phyloP scores from a whole-genome alignment of 495 filamentous ascomycete species.

The Penicillium silybi region DNA sequence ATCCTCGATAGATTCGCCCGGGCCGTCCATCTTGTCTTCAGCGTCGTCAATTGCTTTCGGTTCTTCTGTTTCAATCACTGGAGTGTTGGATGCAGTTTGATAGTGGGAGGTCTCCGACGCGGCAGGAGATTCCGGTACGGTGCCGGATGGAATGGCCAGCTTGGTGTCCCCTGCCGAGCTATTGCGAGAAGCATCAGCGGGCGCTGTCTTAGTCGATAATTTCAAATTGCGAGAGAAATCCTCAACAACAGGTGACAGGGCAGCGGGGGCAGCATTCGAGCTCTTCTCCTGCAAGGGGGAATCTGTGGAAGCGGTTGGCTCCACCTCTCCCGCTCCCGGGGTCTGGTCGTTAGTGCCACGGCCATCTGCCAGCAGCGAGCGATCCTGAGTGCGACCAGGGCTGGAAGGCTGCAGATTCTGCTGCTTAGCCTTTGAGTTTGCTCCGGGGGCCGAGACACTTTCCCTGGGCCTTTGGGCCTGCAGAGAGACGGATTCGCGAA shows the following conservation, averaged over 20 bases:
- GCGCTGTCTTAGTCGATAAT: slow-evolving; percentile 8
- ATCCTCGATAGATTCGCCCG: slow-evolving; percentile 24
- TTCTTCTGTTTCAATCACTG: slow-evolving; percentile 31
- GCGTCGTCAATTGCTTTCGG: slow-evolving; percentile 15
- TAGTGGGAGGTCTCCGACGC: slow-evolving; percentile 42
- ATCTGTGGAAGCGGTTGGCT: slow-evolving; percentile 17
- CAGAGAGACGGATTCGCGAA: slow-evolving; percentile 13
- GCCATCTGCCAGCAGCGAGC: slow-evolving; percentile 49
- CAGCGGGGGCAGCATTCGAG: slow-evolving; percentile 13
- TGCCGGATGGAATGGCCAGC: slow-evolving; percentile 13
- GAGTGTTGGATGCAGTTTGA: slow-evolving; percentile 47
- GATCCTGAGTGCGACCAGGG: slow-evolving; percentile 31
- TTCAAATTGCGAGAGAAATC: slow-evolving; percentile 26
- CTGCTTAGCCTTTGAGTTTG: slow-evolving; percentile 19
- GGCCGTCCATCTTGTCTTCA: slow-evolving; percentile 18
- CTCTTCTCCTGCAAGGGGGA: slow-evolving; percentile 21
- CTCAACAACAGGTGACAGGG: slow-evolving; percentile 32
- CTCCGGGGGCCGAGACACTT: slow-evolving; percentile 21
- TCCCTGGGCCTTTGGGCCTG: slow-evolving; percentile 25
- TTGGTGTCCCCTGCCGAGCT: slow-evolving; percentile 23
- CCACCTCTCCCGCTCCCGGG: slow-evolving; percentile 14
- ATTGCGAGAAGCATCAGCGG: slow-evolving; percentile 17
- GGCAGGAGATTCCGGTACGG: slow-evolving; percentile 29
- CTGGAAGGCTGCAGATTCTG: slow-evolving; percentile 27
- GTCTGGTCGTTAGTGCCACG: slow-evolving; percentile 46